phyloP scores from a whole-genome alignment of 257 asterid genomes.

The Linderniella brevidens region DNA sequence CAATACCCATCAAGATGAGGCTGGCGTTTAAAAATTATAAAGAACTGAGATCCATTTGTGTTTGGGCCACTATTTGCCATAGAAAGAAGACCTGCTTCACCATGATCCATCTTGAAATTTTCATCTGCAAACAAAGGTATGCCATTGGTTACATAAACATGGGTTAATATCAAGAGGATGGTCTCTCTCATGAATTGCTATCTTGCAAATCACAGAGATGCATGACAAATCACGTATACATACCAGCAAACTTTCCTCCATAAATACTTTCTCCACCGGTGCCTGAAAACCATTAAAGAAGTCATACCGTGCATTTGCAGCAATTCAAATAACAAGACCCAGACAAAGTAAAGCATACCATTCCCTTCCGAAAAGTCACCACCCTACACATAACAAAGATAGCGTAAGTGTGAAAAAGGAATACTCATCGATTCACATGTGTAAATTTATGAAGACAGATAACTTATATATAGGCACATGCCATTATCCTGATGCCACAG shows the following conservation, averaged over 20 bases:
- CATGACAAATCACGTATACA: background rate
- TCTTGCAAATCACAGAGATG: too few relatives aligned
- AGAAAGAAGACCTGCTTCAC: conserved; percentile 71
- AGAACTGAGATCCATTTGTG: conserved; percentile 97
- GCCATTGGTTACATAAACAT: conserved; percentile 5
- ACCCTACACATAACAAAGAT: conserved; percentile 37
- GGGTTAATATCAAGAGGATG: conserved; percentile 8
- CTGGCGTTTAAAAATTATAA: conserved; percentile 68
- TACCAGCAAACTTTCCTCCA: conserved; percentile 95
- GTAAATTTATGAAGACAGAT: conserved; percentile 1
- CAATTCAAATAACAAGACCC: conserved; percentile 45
- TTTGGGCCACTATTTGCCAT: conserved; percentile 96
- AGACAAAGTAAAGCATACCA: conserved; percentile 70
- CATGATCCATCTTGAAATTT: conserved; percentile 67
- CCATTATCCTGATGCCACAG: background rate
- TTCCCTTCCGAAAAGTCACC: conserved; percentile 96
- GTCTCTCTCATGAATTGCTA: background rate
- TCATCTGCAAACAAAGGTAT: conserved; percentile 43
- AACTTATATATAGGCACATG: background rate
- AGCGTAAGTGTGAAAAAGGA: conserved; percentile 5
- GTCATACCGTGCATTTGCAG: conserved; percentile 39
- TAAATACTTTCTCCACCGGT: conserved; percentile 99
- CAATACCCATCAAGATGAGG: conserved; percentile 95
- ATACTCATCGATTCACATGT: conserved; percentile 12
- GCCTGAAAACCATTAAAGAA: conserved; percentile 94